phyloP scores from a whole-genome alignment of 2,329 filamentous ascomycete species.

The Paraphoma sp. region DNA sequence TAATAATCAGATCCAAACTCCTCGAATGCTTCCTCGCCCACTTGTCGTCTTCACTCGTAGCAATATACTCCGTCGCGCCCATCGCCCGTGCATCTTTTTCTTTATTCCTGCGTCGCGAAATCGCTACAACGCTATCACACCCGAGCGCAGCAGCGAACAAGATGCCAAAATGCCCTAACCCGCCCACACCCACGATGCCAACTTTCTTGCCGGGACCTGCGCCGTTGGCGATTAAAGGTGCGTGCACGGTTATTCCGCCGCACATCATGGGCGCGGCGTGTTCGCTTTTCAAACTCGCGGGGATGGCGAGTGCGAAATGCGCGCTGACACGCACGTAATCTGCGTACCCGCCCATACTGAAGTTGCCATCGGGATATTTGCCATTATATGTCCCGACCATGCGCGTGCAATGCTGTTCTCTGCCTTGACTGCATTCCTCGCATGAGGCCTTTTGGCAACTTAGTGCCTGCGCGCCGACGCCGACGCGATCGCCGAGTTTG shows the following conservation, averaged over 20 bases:
- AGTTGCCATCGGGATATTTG: constrained; percentile 63
- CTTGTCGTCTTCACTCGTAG: constrained; percentile 42
- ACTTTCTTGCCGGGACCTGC: constrained; percentile 74
- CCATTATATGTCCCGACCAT: constrained; percentile 67
- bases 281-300: constrained; percentile 55
- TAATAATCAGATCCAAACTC: constrained; percentile 66
- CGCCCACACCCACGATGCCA: constrained; percentile 75
- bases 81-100: constrained; percentile 65
- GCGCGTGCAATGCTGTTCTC: constrained; percentile 52
- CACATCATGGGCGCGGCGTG: constrained; percentile 75
- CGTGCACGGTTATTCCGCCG: constrained; percentile 76
- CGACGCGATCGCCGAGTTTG: constrained; percentile 66
- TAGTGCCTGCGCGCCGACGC: constrained; percentile 59
- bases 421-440: constrained; percentile 58
- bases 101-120: constrained; percentile 67
- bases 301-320: constrained; percentile 67
- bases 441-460: constrained; percentile 58
- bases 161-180: constrained; percentile 75
- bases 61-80: constrained; percentile 71
- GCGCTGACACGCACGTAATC: constrained; percentile 61
- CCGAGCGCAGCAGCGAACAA: constrained; percentile 75
- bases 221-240: constrained; percentile 70
- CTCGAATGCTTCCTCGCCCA: constrained; percentile 68
- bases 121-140: constrained; percentile 70
- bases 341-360: constrained; percentile 70